phyloP scores from a whole-genome alignment of 768 basidiomycete genomes.

The Plicaturopsis crispa region DNA sequence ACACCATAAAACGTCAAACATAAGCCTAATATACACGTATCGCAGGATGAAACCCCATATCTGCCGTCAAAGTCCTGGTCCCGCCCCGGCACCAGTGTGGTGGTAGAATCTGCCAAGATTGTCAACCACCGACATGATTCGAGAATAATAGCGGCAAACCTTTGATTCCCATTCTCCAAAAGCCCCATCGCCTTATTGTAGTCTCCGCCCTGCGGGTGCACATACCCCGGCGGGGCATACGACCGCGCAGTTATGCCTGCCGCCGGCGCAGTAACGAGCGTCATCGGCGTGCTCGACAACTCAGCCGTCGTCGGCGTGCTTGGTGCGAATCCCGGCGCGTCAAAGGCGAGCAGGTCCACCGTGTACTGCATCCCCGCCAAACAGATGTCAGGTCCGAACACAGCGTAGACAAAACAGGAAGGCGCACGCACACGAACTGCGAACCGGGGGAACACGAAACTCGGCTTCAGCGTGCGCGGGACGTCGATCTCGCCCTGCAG shows the following conservation, averaged over 20 bases:
- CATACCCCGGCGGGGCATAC: conserved; percentile 47
- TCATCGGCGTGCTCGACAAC: conserved; percentile 32
- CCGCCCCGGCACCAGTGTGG: conserved; percentile 3
- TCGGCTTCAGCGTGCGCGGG: conserved; percentile 34
- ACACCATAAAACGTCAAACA: no score
- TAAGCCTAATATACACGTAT: no score
- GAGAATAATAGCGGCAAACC: no score
- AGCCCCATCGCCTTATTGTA: conserved; percentile 45
- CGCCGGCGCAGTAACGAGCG: conserved; percentile 29
- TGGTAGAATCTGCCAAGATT: not conserved
- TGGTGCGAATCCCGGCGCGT: conserved; percentile 33
- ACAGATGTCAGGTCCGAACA: not conserved
- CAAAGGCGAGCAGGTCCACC: conserved; percentile 33
- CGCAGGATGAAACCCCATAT: no score
- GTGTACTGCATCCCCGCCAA: conserved; percentile 28
- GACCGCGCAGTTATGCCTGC: conserved; percentile 33
- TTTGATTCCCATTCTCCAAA: conserved; percentile 49
- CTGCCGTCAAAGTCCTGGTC: no score
- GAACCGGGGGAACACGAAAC: conserved; percentile 36
- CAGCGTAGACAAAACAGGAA: not conserved
- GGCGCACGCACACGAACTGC: conserved; percentile 38
- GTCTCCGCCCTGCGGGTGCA: conserved; percentile 31
- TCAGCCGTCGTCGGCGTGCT: conserved; percentile 14
- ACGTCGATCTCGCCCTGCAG: conserved; percentile 47
- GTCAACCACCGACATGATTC: conserved; percentile 1